These are phyloP conservation scores for Xanthoceras sorbifolium DNA, from an alignment of 345 rosid genomes.

Conservation along the genomic window DNA sequence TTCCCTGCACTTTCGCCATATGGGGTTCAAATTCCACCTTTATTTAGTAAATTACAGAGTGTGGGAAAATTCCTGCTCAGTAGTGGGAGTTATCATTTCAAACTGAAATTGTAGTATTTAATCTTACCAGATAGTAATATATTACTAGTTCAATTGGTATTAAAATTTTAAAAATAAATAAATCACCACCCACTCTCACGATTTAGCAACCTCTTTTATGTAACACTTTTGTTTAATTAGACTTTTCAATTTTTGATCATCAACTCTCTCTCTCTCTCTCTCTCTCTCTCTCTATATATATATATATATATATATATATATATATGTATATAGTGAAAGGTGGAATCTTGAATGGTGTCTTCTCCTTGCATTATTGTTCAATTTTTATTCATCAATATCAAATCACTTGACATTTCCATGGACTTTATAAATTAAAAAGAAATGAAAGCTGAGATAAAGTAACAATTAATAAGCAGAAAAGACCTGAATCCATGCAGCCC, in stretches of 20 bases:
- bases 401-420: slow-evolving; percentile 5
- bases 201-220: not conserved
- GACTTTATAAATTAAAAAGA: not conserved
- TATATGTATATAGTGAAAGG: not conserved
- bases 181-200: not conserved
- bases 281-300: too few species aligned
- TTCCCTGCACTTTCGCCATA: too few species aligned
- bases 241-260: not conserved
- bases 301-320: too few species aligned
- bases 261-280: too few species aligned
- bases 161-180: too few species aligned
- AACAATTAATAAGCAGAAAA: not conserved
- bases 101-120: too few species aligned
- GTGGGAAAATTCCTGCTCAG: too few species aligned
- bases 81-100: too few species aligned
- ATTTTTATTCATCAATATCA: not conserved
- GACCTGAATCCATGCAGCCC: not conserved
- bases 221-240: not conserved
- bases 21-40: too few species aligned
- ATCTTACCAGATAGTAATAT: too few species aligned
- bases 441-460: not conserved
- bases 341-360: not conserved
- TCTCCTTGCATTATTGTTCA: slow-evolving; percentile 11
- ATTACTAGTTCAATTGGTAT: too few species aligned
- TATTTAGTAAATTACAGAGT: too few species aligned